Evolutionary conservation across 441 rosid genomes (phyloP).

Genomic region (Erysimum pusillum): DNA sequence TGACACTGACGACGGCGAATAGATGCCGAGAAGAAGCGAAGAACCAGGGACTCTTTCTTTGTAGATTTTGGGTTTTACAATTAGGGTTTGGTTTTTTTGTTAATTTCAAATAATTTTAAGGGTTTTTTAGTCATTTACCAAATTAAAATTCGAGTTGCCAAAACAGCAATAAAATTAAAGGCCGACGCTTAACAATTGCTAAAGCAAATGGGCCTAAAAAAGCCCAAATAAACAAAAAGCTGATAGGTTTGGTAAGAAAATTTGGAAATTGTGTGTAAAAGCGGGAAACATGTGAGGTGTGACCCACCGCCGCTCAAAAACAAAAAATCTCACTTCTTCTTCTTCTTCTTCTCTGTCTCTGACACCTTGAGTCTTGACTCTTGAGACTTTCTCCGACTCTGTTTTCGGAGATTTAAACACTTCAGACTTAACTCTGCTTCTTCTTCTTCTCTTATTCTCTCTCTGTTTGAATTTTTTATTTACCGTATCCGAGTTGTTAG

Average conservation of each 20-base stretch:
- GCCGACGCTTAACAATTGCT: neutral
- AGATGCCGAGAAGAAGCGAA: slow-evolving; percentile 25
- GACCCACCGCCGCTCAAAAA: slow-evolving; percentile 44
- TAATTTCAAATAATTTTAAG: neutral
- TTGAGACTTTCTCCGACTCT: slow-evolving; percentile 40
- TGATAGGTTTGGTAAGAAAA: slow-evolving; percentile 38
- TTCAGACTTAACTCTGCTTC: slow-evolving; percentile 14
- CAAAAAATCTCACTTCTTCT: slow-evolving; percentile 30
- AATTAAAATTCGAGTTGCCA: neutral
- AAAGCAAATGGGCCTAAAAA: neutral
- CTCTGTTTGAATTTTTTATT: neutral
- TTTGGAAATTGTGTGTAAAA: slow-evolving; percentile 46
- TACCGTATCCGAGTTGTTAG: slow-evolving; percentile 11
- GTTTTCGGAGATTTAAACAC: slow-evolving; percentile 19
- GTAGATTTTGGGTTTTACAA: slow-evolving; percentile 16
- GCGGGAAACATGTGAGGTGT: slow-evolving; percentile 73
- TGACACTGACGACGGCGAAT: slow-evolving; percentile 34
- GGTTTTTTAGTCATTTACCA: neutral
- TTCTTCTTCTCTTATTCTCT: slow-evolving; percentile 28
- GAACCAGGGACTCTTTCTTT: neutral
- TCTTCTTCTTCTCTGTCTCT: slow-evolving; percentile 14
- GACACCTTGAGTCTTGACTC: slow-evolving; percentile 34
- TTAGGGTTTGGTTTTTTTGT: slow-evolving; percentile 35
- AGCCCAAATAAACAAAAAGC: slow-evolving; percentile 17
- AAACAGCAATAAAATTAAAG: neutral